phyloP scores from a whole-genome alignment of 495 filamentous ascomycete genomes.

The Rhypophila decipiens region DNA sequence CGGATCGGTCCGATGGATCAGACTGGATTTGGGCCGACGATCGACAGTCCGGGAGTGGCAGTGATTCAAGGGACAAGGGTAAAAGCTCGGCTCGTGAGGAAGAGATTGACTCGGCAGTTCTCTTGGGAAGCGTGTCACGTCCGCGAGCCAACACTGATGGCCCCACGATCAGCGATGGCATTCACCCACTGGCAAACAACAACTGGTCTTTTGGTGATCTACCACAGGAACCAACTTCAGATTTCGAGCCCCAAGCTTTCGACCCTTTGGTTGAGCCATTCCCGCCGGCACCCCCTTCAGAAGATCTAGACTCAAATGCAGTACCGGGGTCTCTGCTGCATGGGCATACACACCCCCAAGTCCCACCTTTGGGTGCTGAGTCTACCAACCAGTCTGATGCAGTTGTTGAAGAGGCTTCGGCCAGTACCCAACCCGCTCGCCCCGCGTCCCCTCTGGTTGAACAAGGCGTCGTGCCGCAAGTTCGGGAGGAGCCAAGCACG shows the following conservation, averaged over 20 bases:
- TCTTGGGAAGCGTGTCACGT: neutral
- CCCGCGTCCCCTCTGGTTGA: too few species aligned
- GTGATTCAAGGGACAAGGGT: constrained; percentile 10
- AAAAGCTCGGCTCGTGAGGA: neutral
- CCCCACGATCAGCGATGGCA: constrained; percentile 22
- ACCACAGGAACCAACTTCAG: constrained; percentile 12
- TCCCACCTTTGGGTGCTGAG: too few species aligned
- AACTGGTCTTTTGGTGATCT: constrained; percentile 41
- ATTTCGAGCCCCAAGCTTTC: too few species aligned
- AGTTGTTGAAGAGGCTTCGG: too few species aligned
- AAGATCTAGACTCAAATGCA: too few species aligned
- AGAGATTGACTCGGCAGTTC: neutral
- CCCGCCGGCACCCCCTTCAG: neutral
- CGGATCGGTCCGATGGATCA: neutral
- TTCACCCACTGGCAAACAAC: constrained; percentile 42
- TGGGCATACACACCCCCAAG: too few species aligned
- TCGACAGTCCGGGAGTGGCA: neutral
- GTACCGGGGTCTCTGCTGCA: too few species aligned
- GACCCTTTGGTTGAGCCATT: neutral
- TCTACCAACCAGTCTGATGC: too few species aligned
- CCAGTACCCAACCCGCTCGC: too few species aligned
- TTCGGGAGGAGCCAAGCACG: neutral
- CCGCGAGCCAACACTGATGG: constrained; percentile 44
- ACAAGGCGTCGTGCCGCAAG: too few species aligned
- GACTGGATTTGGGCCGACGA: constrained; percentile 16